These are phyloP conservation scores for Trichoderma sp. DNA, from an alignment of 2,329 filamentous ascomycete species.

Conservation along the genomic window DNA sequence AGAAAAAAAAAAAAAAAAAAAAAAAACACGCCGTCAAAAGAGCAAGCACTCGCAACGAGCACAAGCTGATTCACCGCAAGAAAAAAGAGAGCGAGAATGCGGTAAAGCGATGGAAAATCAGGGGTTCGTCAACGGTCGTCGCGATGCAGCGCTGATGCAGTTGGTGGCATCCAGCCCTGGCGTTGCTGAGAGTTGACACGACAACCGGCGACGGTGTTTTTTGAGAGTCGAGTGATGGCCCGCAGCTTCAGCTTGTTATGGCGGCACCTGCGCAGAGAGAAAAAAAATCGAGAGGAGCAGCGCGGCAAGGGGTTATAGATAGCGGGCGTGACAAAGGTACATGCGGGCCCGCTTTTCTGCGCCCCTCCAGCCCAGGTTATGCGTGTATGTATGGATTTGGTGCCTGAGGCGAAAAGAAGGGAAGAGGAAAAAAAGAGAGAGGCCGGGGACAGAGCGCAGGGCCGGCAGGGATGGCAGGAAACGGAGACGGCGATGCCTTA, in stretches of 20 bases:
- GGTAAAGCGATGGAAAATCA: background rate
- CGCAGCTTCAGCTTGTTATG: constrained; percentile 13
- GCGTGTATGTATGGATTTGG: background rate
- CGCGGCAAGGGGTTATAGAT: constrained; percentile 14
- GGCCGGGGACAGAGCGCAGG: background rate
- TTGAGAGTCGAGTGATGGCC: constrained; percentile 9
- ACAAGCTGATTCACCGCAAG: constrained; percentile 4
- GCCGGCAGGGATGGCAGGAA: background rate
- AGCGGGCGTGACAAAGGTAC: background rate
- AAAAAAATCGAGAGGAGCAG: constrained; percentile 15
- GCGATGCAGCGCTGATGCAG: constrained; percentile 13
- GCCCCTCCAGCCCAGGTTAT: constrained; percentile 1
- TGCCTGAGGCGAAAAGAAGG: constrained; percentile 13
- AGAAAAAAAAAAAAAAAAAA: background rate
- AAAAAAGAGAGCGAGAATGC: background rate
- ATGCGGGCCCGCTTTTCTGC: constrained; percentile 4
- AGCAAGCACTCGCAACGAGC: background rate
- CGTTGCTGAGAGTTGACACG: constrained; percentile 17
- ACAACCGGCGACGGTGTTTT: constrained; percentile 18
- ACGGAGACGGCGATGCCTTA: background rate
- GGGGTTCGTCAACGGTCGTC: background rate
- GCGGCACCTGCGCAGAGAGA: constrained; percentile 14
- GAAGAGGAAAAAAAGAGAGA: background rate
- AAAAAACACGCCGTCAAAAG: background rate
- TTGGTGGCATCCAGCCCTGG: constrained; percentile 3